Evolutionary conservation across 805 yeast species (phyloP), one percentile per base, ranked within the genome.

Genomic region (Zygotorulaspora danielsina): DNA sequence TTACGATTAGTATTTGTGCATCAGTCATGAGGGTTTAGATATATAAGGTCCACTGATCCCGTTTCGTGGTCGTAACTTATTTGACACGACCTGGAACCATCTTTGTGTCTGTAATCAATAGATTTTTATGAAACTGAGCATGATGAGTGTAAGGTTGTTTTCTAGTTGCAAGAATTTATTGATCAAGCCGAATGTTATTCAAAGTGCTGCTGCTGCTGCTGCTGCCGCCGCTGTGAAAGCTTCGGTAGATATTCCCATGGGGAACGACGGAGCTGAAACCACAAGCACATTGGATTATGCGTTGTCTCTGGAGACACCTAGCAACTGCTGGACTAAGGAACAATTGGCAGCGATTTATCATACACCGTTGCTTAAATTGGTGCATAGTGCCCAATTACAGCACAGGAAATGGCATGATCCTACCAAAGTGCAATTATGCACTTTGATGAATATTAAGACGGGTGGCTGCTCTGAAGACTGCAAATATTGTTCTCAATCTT

Each of bases 391-490:
- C 1, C 86, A 81, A 49, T 49, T 72, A 7, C 83, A 80, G 42
- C 90, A 84, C 56, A 63, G 88, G 28, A 70, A 67, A 43, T 73
- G 71, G 62, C 87, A 84, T 54, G 78, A 82, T 46, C 85, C 88
- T 1, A 52, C 67, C 0, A 78, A 81, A 54, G 80, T 83, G 18
- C 93, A 84, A 55, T 66, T 84, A 36, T 84, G 93, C 62, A 81
- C 90, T 2, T 67, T 84, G 49, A 69, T 83, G 65, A 78, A 78
- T 44, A 82, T 84, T 57, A 84, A 84, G 54, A 73, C 83, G 2
- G 93, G 93, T 37, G 90, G 93, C 1, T 83, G 93, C 55, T 69
- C 86, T 2, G 93, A 84, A 52, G 89, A 84, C 57, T 84, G 93
- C 57, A 79, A 78, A 52, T 84, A 84, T 61, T 84, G 93, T 63